Base-by-base conservation (phyloP, 2,329 filamentous ascomycete species). In the Phyllachora maydis region DNA sequence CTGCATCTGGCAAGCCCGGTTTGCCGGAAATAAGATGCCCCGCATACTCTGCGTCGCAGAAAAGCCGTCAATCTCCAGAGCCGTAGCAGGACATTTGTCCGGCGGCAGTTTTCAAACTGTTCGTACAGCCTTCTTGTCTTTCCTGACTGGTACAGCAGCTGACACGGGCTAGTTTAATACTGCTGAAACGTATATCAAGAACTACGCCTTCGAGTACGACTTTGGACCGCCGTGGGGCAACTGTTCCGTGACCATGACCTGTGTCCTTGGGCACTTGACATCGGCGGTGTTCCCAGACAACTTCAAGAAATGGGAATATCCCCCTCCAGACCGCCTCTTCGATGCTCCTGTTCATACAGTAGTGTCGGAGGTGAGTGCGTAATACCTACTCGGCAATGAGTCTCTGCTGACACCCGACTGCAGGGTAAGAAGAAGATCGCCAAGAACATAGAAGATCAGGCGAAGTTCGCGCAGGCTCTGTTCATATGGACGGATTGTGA, bases 401-500 rank as follows among this genome's bases (percentile, higher is more conserved):
- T n/a, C 10, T 18, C 6, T 21, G 23, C 29, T 42, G 26, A n/a
- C n/a, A 41, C n/a, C 16, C 10, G 6, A 8, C 7, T 15, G 5
- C 33, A 83, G 67, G 72, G 83, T 39, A 90, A 83, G 41, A 71
- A 71, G 37, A 52, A 60, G 1, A 74, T 98, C 31, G 82, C 83
- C 7, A 60, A 70, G 16, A 98, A 98, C 40, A 88, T 98, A 38
- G 65, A 73, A 35, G 53, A 62, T 2, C 73, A 91, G 45, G 85
- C 88, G 11, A 62, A 62, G 29, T 62, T 64, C 41, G 61, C 70
- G n/a, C 64, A 59, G 26, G 67, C 72, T 8, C 57, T 98, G 16
- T 85, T 90, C 46, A 93, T 98, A 36, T 98, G 88, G 88, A 98
- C 88, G 1, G 88, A 98, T 59, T 95, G 88, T 47, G 88, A 98